Conservation (phyloP, 148 eudicot genomes). For the Chenopodium berlandieri region DNA sequence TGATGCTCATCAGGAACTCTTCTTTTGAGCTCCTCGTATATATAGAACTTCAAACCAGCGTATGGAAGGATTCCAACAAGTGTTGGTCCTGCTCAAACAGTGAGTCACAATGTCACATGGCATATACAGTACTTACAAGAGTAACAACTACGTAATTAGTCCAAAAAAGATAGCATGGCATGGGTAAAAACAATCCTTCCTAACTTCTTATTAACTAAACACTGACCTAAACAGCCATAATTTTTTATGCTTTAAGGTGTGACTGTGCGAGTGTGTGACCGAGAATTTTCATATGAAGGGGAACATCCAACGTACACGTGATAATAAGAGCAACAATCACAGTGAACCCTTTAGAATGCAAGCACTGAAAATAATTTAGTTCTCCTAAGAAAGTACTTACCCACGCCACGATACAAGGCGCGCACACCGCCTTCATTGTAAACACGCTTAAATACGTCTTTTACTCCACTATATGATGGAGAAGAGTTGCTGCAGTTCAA, state of each 20-base stretch:
- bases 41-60: conserved; percentile 95
- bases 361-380: not conserved
- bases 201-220: not conserved
- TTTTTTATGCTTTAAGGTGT: not conserved
- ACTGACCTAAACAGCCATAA: not conserved
- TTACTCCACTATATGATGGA: conserved; percentile 67
- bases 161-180: not conserved
- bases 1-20: conserved; percentile 93
- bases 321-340: conserved; percentile 1
- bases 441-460: conserved; percentile 66
- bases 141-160: not conserved
- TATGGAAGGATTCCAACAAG: conserved; percentile 95
- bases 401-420: conserved; percentile 86
- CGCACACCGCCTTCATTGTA: conserved; percentile 88
- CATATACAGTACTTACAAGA: no score
- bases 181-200: no score
- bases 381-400: conserved; percentile 37
- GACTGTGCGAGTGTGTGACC: not conserved
- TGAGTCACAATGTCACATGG: not conserved
- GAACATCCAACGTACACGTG: not conserved
- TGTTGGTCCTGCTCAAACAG: conserved; percentile 70
- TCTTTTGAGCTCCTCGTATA: conserved; percentile 92
- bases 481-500: conserved; percentile 29
- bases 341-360: not conserved
- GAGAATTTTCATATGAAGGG: not conserved